A percentile compares a stretch with the other conserved stretches of the same genome.
Evolutionary conservation across 164 flowering plant species (phyloP).

Genomic region (Hamamelis virginiana): DNA sequence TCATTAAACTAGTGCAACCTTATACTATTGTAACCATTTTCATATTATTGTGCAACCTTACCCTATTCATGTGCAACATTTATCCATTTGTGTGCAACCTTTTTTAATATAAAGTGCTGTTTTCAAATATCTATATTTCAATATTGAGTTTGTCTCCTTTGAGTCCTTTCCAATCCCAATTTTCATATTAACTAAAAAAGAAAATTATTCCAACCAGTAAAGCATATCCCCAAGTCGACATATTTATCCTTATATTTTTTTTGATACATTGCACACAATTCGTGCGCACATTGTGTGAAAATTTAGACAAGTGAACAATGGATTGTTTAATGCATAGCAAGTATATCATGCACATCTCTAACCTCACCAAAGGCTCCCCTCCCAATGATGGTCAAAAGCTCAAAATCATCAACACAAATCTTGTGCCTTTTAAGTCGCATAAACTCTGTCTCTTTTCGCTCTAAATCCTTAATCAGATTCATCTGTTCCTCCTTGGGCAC

Average conservation of each 20-base stretch:
- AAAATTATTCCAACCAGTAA: not conserved
- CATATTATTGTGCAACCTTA: no score
- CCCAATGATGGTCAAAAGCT: conserved; percentile 83
- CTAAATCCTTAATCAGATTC: conserved; percentile 83
- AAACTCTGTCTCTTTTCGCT: conserved; percentile 90
- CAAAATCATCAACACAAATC: conserved; percentile 93
- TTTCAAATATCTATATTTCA: no score
- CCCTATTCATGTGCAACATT: no score
- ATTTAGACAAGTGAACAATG: not conserved
- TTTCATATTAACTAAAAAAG: not conserved
- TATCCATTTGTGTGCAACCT: no score
- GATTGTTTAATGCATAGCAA: not conserved
- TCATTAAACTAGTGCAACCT: no score
- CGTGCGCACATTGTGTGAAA: not conserved
- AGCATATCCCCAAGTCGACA: not conserved
- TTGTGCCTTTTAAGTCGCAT: conserved; percentile 91
- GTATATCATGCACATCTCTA: conserved; percentile 16
- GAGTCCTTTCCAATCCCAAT: no score
- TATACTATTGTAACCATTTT: no score
- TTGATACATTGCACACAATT: not conserved
- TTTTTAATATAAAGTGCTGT: no score
- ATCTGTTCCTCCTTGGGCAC: conserved; percentile 85
- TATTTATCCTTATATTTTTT: not conserved
- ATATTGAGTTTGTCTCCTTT: no score
- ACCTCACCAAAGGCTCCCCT: conserved; percentile 99